phyloP scores from a whole-genome alignment of 306 rosid species.

The Fragaria iinumae region DNA sequence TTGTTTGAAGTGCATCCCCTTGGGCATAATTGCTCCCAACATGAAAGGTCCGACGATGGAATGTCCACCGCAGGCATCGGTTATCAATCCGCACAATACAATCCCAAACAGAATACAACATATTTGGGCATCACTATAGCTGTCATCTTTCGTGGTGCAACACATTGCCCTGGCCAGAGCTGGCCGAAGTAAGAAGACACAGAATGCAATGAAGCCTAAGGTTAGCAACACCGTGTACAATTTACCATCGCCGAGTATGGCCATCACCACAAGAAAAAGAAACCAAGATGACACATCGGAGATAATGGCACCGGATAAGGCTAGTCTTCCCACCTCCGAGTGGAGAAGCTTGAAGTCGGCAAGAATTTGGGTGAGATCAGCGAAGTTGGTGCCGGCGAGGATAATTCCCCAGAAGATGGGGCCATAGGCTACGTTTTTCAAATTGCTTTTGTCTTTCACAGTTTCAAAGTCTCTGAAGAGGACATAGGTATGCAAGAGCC shows the following conservation, averaged over 20 bases:
- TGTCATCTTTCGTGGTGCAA: slow-evolving; percentile 13
- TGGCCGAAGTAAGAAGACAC: slow-evolving; percentile 30
- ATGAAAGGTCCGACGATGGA: slow-evolving; percentile 46
- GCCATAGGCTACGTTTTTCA: slow-evolving; percentile 2
- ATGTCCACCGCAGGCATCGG: slow-evolving; percentile 36
- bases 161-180: slow-evolving; percentile 26
- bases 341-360: slow-evolving; percentile 44
- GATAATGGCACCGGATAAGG: slow-evolving; percentile 39
- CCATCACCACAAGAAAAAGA: slow-evolving; percentile 24
- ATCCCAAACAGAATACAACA: slow-evolving; percentile 31
- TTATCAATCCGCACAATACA: slow-evolving; percentile 18
- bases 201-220: not conserved
- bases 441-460: no score
- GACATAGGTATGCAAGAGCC: slow-evolving; percentile 20
- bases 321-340: slow-evolving; percentile 36
- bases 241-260: slow-evolving; percentile 11
- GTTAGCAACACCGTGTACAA: slow-evolving; percentile 13
- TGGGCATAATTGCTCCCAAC: slow-evolving; percentile 48
- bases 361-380: slow-evolving; percentile 36
- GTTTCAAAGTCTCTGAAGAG: not conserved
- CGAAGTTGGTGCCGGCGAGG: slow-evolving; percentile 41
- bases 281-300: slow-evolving; percentile 39
- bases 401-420: slow-evolving; percentile 40
- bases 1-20: slow-evolving; percentile 31
- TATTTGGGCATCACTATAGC: slow-evolving; percentile 23